phyloP scores from a whole-genome alignment of 1,284 basidiomycete genomes.

The Ustilago sp. region DNA sequence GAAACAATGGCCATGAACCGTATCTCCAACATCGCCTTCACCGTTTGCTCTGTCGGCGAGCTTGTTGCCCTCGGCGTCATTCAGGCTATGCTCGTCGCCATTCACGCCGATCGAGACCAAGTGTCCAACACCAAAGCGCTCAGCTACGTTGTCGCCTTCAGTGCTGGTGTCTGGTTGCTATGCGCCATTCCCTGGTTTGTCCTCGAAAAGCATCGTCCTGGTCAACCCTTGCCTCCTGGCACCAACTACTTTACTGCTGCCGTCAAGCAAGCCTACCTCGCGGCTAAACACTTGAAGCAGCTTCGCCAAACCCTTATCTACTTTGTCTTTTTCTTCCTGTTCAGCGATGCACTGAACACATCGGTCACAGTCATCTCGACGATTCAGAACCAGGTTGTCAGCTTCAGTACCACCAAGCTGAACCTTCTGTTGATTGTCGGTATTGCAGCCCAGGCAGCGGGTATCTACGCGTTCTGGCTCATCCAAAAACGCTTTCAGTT shows the following conservation, averaged over 20 bases:
- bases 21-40: slow-evolving; percentile 84
- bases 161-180: slow-evolving; percentile 75
- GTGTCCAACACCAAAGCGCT: slow-evolving; percentile 73
- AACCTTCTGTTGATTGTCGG: slow-evolving; percentile 80
- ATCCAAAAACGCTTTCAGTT: slow-evolving; percentile 82
- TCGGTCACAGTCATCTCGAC: slow-evolving; percentile 81
- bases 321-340: slow-evolving; percentile 76
- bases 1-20: slow-evolving; percentile 85
- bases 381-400: slow-evolving; percentile 83
- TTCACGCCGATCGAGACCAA: slow-evolving; percentile 70
- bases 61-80: slow-evolving; percentile 80
- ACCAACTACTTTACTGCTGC: slow-evolving; percentile 77
- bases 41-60: slow-evolving; percentile 81
- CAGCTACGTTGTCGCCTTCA: slow-evolving; percentile 19
- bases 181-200: slow-evolving; percentile 82
- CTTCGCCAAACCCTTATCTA: slow-evolving; percentile 71
- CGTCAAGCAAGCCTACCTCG: slow-evolving; percentile 43
- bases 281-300: slow-evolving; percentile 25
- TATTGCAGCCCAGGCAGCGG: slow-evolving; percentile 78
- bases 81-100: slow-evolving; percentile 80
- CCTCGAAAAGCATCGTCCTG: slow-evolving; percentile 64
- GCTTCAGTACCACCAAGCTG: slow-evolving; percentile 78
- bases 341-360: slow-evolving; percentile 83
- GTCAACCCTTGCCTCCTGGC: slow-evolving; percentile 75
- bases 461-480: slow-evolving; percentile 79